Conservation (phyloP, 805 yeast species). For the Dipodascopsis tothii region DNA sequence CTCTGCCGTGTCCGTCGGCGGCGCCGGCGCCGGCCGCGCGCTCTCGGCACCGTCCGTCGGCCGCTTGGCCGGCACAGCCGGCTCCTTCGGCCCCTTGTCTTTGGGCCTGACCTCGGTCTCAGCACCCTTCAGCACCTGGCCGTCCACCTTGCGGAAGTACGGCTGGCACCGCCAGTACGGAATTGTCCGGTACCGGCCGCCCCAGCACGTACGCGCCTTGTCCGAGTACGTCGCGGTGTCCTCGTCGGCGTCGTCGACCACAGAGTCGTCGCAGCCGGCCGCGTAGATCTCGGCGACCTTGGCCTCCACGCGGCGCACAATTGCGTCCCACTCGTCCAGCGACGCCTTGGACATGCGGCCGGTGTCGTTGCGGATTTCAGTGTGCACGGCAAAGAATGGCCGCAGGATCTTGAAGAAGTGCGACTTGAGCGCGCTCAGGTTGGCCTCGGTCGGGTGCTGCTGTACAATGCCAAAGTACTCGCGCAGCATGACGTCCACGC, state of each 20-base stretch:
- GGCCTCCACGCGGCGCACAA: conserved; percentile 60
- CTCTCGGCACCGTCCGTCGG: too few relatives aligned
- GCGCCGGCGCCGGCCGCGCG: too few relatives aligned
- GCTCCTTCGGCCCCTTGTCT: conserved; percentile 3
- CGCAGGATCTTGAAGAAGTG: conserved; percentile 83
- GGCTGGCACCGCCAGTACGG: conserved; percentile 98
- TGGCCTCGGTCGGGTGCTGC: conserved; percentile 56
- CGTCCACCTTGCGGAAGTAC: conserved; percentile 81
- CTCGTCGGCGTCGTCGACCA: conserved; percentile 43
- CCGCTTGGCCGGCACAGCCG: neutral
- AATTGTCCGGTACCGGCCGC: conserved; percentile 68
- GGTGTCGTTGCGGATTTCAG: conserved; percentile 67
- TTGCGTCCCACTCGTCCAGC: conserved; percentile 44
- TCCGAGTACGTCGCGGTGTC: conserved; percentile 43
- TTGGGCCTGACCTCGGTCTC: conserved; percentile 1
- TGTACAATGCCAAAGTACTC: conserved; percentile 84
- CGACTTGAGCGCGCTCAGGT: conserved; percentile 77
- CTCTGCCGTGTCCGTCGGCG: too few relatives aligned
- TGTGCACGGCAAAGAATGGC: conserved; percentile 68
- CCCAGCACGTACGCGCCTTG: conserved; percentile 61
- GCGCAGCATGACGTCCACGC: conserved; percentile 74
- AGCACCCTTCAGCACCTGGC: conserved; percentile 35
- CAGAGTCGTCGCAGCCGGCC: conserved; percentile 21
- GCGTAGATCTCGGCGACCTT: conserved; percentile 46
- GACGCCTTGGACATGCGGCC: conserved; percentile 44